phyloP scores from a whole-genome alignment of 2,329 filamentous ascomycete genomes.

The Penicillium brasilianum region DNA sequence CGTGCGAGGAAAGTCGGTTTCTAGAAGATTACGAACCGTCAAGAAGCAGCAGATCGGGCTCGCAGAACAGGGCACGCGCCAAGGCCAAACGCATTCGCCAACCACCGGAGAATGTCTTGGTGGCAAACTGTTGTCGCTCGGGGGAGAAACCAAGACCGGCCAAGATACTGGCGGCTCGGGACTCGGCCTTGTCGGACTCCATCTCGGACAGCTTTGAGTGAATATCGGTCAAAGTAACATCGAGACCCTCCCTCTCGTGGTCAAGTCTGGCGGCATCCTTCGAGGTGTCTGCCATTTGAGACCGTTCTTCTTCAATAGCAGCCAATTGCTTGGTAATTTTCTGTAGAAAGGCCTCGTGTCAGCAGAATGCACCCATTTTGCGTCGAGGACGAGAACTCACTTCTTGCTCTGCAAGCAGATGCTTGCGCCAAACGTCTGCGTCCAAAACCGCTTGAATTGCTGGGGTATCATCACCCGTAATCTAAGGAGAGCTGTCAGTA shows the following conservation, averaged over 20 bases:
- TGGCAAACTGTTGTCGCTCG: conserved; percentile 88
- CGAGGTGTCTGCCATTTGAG: conserved; percentile 86
- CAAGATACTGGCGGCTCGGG: conserved; percentile 91
- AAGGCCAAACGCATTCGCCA: conserved; percentile 98
- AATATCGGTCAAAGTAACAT: conserved; percentile 88
- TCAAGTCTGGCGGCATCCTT: conserved; percentile 85
- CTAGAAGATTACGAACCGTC: conserved; percentile 60
- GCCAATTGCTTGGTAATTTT: conserved; percentile 79
- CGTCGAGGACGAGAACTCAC: conserved; percentile 54
- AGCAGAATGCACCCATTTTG: not conserved
- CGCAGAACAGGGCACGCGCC: conserved; percentile 94
- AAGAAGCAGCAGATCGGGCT: conserved; percentile 91
- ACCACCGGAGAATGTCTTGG: conserved; percentile 98
- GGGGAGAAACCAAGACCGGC: conserved; percentile 95
- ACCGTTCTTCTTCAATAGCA: conserved; percentile 76
- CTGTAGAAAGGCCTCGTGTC: conserved; percentile 36
- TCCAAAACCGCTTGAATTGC: conserved; percentile 94
- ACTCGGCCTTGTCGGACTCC: conserved; percentile 98
- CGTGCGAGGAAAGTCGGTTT: not conserved
- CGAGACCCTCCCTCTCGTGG: conserved; percentile 84
- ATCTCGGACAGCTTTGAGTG: conserved; percentile 93
- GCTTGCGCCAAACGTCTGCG: conserved; percentile 98
- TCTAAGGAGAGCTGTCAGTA: conserved; percentile 56
- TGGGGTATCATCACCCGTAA: conserved; percentile 92
- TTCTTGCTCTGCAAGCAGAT: conserved; percentile 85